Percentiles rank a stretch among this genome's conserved stretches.
Conservation (phyloP, 225 moss, liverwort and hornwort species). For the Thuidium tamariscinum region DNA sequence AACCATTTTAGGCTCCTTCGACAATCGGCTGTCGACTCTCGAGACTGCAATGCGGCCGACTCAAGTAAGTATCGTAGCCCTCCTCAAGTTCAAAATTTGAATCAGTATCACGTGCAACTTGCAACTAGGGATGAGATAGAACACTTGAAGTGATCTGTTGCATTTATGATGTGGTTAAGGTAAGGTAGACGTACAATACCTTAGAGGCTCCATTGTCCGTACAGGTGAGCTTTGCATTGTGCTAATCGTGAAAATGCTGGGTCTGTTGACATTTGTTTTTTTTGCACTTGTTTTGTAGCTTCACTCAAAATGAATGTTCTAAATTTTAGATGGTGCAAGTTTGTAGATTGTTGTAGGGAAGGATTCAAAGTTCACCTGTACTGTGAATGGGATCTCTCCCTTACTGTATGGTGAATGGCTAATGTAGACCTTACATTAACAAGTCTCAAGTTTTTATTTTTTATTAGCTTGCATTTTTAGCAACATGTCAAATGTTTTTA, state of each 20-base stretch:
- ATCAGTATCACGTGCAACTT: background rate
- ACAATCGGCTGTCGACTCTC: slow-evolving; percentile 83
- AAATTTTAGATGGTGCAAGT: background rate
- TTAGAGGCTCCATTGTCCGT: background rate
- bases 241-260: background rate
- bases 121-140: background rate
- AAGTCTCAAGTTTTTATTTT: background rate
- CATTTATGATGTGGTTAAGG: background rate
- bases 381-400: background rate
- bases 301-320: background rate
- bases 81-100: background rate
- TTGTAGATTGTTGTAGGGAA: background rate
- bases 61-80: slow-evolving; percentile 33
- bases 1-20: slow-evolving; percentile 80
- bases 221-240: background rate
- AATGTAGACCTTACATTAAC: background rate
- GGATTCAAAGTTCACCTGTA: background rate
- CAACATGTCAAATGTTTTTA: background rate
- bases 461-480: background rate
- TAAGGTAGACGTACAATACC: background rate
- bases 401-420: background rate
- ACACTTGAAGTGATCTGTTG: background rate
- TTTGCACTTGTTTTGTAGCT: background rate
- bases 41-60: slow-evolving; percentile 97
- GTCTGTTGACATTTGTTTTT: background rate